Base-by-base conservation (phyloP, 495 filamentous ascomycete species). In the Entonaema liquescens region DNA sequence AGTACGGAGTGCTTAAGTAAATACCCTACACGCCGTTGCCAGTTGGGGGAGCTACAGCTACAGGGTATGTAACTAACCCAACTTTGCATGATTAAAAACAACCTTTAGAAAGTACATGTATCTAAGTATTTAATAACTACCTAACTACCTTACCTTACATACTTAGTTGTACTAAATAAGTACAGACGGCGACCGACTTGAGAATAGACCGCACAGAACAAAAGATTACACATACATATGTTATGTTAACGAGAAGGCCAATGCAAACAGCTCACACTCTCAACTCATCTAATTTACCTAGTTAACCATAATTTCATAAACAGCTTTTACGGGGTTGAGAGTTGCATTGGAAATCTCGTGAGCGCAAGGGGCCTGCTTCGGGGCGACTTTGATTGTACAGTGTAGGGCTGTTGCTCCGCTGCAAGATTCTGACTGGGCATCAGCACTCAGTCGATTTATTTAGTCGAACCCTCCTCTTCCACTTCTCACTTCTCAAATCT, bases 401-500 rank as follows among this genome's bases (percentile, higher is more conserved):
- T 56, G 53, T 66, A 69, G 67, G 67, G 67, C 67, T 69, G 60
- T 52, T 62, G 44, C 44, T 63, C 59, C 59, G 66, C 66, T 58
- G 59, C 59, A 57, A 36, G 28, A 47, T 60, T 68, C 25, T 65
- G 70, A 59, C 65, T 73, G 70, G 70, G 50, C 64, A 72, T 65
- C 55, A 65, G 55, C 29, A 56, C 49, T 61, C 38, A 28, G 44
- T 52, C 42, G 33, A 9, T 47, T 47, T 19, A 47, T 47, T 47
- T 47, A 47, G 17, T 47, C 42, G 42, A 47, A 47, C 42, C 42
- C 42, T 47, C 17, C 19, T 17, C 42, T 8, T 21, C 17, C 17
- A 47, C n/a, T n/a, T n/a, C n/a, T n/a, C n/a, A n/a, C n/a, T n/a
- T n/a, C n/a, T n/a, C n/a, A n/a, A n/a, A n/a, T n/a, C n/a, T n/a